These are phyloP conservation scores for Canna indica DNA, from an alignment of 176 grass and related monocot species.

Conservation along the genomic window DNA sequence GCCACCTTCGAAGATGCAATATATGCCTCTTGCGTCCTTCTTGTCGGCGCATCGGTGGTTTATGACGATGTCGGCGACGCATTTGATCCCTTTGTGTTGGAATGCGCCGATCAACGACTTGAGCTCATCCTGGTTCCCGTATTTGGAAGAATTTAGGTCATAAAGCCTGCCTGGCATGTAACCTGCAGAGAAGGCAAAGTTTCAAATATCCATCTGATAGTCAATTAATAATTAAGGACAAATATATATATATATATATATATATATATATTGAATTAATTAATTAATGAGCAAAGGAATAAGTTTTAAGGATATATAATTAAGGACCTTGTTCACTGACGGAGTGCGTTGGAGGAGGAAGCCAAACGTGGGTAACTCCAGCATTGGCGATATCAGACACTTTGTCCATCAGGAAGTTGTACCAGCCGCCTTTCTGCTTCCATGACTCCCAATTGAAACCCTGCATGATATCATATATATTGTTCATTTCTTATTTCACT, in stretches of 20 bases:
- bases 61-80: constrained; percentile 81
- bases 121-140: constrained; percentile 63
- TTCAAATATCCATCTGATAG: neutral
- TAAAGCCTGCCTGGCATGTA: constrained; percentile 68
- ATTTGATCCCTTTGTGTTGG: constrained; percentile 45
- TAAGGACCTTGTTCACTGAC: neutral
- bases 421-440: neutral
- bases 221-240: too few relatives aligned
- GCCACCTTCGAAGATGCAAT: constrained; percentile 69
- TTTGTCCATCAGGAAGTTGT: neutral
- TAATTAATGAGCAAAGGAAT: neutral
- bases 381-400: neutral
- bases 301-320: neutral
- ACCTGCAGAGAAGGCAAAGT: too few relatives aligned
- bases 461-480: neutral
- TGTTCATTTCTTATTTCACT: neutral
- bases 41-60: constrained; percentile 72
- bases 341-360: neutral
- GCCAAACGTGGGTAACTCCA: neutral
- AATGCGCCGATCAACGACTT: constrained; percentile 50
- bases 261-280: too few relatives aligned
- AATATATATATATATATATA: neutral
- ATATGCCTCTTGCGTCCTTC: constrained; percentile 43
- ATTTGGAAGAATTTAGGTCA: constrained; percentile 51
- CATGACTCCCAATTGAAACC: constrained; percentile 3